Evolutionary conservation across 345 rosid species (phyloP).

Genomic region (Schrenkiella parvula): DNA sequence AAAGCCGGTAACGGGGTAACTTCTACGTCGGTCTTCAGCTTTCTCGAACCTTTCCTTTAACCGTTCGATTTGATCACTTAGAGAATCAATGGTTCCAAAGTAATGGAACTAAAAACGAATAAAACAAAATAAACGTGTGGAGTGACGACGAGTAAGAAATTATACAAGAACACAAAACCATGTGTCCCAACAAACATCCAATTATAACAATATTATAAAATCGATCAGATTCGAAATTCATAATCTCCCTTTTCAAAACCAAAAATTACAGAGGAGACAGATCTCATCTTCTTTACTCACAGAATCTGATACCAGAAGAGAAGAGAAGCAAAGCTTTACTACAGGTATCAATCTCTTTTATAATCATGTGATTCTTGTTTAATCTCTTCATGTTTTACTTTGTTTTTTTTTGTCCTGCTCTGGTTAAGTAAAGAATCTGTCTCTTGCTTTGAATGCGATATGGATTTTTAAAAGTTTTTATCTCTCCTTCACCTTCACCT

Average conservation of each 20-base stretch:
- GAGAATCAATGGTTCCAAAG: not conserved
- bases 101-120: not conserved
- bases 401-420: not conserved
- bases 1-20: not conserved
- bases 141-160: not conserved
- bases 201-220: not conserved
- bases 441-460: slow-evolving; percentile 27
- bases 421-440: slow-evolving; percentile 33
- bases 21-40: not conserved
- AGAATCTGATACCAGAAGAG: slow-evolving; percentile 31
- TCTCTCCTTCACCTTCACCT: not conserved
- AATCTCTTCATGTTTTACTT: not conserved
- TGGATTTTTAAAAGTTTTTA: not conserved
- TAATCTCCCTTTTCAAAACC: not conserved
- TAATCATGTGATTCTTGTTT: not conserved
- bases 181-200: slow-evolving; percentile 2
- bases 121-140: slow-evolving; percentile 17
- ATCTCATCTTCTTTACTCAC: not conserved
- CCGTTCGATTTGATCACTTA: not conserved
- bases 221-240: not conserved
- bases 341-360: slow-evolving; percentile 15
- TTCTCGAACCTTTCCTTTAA: not conserved
- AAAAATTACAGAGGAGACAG: not conserved
- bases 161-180: slow-evolving; percentile 15
- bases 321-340: slow-evolving; percentile 18